Percentiles rank a stretch among this genome's conserved stretches.
These are phyloP conservation scores for Neocucurbitaria cava DNA, from an alignment of 2,329 filamentous ascomycete genomes.

Conservation along the genomic window DNA sequence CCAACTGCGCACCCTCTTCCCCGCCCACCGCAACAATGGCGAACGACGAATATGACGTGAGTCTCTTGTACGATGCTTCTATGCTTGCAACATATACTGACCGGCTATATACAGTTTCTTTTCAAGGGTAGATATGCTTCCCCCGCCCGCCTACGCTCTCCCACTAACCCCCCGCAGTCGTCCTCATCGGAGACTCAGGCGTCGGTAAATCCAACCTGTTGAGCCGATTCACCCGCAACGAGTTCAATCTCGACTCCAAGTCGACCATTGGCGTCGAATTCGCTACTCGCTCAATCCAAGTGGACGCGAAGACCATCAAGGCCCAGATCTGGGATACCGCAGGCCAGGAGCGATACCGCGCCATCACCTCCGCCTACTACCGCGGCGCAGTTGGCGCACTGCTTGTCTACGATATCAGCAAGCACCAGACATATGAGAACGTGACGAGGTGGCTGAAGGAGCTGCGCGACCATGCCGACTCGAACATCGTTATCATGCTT, in stretches of 20 bases:
- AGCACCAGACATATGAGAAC: constrained; percentile 99
- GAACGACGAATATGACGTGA: constrained; percentile 99
- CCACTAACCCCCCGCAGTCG: constrained; percentile 67
- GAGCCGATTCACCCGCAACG: constrained; percentile 98
- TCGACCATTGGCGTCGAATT: constrained; percentile 99
- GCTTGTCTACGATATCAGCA: constrained; percentile 99
- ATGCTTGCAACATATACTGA: constrained; percentile 29
- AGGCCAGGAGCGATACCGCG: constrained; percentile 97
- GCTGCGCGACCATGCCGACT: constrained; percentile 95
- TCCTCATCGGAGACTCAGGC: constrained; percentile 98
- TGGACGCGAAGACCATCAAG: constrained; percentile 99
- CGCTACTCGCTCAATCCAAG: constrained; percentile 96
- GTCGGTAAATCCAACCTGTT: constrained; percentile 99
- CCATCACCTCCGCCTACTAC: constrained; percentile 99
- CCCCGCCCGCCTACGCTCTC: constrained; percentile 12
- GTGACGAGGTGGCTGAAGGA: constrained; percentile 99
- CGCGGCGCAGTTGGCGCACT: constrained; percentile 95
- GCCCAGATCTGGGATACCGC: constrained; percentile 99
- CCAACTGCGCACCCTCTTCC: constrained; percentile 21
- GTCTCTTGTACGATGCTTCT: constrained; percentile 48
- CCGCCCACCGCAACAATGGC: constrained; percentile 70
- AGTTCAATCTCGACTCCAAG: constrained; percentile 99
- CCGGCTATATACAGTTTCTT: constrained; percentile 73
- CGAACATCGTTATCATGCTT: constrained; percentile 99
- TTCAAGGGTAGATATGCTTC: constrained; percentile 80